Percentiles rank a stretch among this genome's conserved stretches.
These are phyloP conservation scores for Bruguiera hainesii DNA, from an alignment of 441 rosid genomes.

Conservation along the genomic window DNA sequence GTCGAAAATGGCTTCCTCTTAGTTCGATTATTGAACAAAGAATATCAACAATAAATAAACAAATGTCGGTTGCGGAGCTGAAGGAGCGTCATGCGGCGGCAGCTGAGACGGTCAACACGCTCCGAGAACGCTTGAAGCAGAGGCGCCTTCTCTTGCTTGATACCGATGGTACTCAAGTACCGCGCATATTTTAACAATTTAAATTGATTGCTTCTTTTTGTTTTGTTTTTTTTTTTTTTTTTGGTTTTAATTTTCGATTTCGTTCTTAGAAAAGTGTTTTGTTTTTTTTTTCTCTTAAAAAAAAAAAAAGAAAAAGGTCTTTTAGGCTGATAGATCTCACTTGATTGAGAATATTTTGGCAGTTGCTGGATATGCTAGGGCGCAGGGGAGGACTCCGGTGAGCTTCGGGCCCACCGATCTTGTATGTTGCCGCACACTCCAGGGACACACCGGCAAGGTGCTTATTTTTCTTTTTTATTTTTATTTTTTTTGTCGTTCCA, in stretches of 20 bases:
- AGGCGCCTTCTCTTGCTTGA: conserved; percentile 75
- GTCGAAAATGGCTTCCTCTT: too few species aligned
- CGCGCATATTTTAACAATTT: background rate
- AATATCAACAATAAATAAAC: too few species aligned
- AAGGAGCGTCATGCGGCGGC: conserved; percentile 79
- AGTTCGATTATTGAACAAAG: too few species aligned
- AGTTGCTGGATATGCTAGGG: conserved; percentile 71
- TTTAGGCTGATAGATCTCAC: conserved; percentile 16
- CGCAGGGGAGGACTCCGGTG: conserved; percentile 65
- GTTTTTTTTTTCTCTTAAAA: background rate
- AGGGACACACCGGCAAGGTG: conserved; percentile 98
- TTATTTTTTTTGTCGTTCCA: background rate
- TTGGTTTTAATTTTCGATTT: background rate
- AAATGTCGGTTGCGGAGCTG: conserved; percentile 84
- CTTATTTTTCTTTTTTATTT: background rate
- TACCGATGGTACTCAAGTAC: conserved; percentile 51
- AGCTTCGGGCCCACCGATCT: conserved; percentile 86
- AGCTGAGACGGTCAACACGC: conserved; percentile 58
- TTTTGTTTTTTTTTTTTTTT: too few species aligned
- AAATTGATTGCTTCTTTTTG: background rate
- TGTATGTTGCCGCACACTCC: conserved; percentile 95
- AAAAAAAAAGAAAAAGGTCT: background rate
- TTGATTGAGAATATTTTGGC: conserved; percentile 22
- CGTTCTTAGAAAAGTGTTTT: background rate
- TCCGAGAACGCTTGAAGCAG: conserved; percentile 72